phyloP scores from a whole-genome alignment of 495 filamentous ascomycete species.

The Aspergillus ellipticus region DNA sequence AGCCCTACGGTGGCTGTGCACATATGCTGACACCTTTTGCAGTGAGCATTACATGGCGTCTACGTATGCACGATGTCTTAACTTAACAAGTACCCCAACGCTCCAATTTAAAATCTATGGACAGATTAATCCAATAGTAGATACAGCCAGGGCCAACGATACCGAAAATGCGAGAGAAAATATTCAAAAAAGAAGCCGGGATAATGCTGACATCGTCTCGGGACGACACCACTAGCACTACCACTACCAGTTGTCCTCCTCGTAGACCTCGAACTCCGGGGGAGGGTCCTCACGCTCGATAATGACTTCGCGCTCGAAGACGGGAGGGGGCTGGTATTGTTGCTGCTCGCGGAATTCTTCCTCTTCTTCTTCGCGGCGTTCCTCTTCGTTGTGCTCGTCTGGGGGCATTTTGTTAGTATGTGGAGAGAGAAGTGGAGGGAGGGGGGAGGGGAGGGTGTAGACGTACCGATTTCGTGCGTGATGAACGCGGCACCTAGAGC shows the following conservation, averaged over 20 bases:
- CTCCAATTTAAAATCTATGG: no score
- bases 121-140: no score
- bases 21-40: no score
- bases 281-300: not conserved
- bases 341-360: no score
- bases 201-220: not conserved
- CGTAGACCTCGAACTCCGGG: not conserved
- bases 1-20: no score
- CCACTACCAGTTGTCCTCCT: constrained; percentile 2
- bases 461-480: constrained; percentile 51
- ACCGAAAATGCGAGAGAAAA: not conserved
- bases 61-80: no score
- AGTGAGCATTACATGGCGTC: no score
- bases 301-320: not conserved
- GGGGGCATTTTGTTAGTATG: no score
- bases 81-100: no score
- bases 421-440: not conserved
- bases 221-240: not conserved
- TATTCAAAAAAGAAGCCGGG: not conserved
- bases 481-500: constrained; percentile 54
- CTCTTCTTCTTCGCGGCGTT: constrained; percentile 10
- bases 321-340: not conserved
- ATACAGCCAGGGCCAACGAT: not conserved
- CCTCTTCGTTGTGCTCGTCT: constrained; percentile 12
- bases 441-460: not conserved